Evolutionary conservation across 805 yeast genomes (phyloP).

Genomic region (Barnettozyma wickerhamii): DNA sequence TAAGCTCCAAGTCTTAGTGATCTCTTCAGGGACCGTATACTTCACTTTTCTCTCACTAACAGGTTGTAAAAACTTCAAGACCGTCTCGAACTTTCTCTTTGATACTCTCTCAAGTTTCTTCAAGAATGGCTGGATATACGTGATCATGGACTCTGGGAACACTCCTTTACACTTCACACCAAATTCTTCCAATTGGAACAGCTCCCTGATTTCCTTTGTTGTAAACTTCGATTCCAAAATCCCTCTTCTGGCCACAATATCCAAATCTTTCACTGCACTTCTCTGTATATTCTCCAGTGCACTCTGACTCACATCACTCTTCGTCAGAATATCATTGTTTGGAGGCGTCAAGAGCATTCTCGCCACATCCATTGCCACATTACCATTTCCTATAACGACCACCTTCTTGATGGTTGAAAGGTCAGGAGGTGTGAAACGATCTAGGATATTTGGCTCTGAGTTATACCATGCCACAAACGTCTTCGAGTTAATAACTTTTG

Average conservation of each 20-base stretch:
- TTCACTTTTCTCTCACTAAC: constrained; percentile 23
- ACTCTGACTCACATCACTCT: constrained; percentile 66
- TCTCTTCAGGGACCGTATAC: constrained; percentile 13
- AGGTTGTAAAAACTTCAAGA: constrained; percentile 46
- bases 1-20: constrained; percentile 49
- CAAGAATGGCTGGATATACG: constrained; percentile 23
- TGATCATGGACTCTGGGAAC: constrained; percentile 27
- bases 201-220: constrained; percentile 85
- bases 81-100: constrained; percentile 61
- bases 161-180: constrained; percentile 46
- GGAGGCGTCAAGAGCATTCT: constrained; percentile 64
- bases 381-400: constrained; percentile 92
- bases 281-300: constrained; percentile 52
- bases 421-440: constrained; percentile 44
- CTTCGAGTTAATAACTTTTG: constrained; percentile 75
- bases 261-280: constrained; percentile 58
- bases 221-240: constrained; percentile 83
- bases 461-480: constrained; percentile 96
- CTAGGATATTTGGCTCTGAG: constrained; percentile 61
- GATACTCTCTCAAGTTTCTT: constrained; percentile 40
- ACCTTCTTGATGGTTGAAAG: constrained; percentile 59
- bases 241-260: constrained; percentile 84
- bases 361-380: constrained; percentile 91
- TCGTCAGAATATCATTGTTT: constrained; percentile 41
- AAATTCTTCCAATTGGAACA: constrained; percentile 53